phyloP scores from a whole-genome alignment of 305 asterid species.

The Striga hermonthica region DNA sequence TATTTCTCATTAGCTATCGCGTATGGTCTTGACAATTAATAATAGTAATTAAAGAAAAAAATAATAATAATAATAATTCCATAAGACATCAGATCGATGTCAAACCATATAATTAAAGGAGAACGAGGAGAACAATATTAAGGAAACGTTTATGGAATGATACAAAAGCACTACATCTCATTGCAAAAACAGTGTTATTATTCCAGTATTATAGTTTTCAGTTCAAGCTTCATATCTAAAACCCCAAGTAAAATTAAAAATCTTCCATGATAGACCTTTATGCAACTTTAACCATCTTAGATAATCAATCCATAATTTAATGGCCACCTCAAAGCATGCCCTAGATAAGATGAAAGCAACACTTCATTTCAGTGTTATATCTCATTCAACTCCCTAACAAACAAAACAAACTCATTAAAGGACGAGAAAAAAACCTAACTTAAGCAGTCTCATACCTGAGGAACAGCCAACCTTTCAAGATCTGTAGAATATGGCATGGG shows the following conservation, averaged over 20 bases:
- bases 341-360: not conserved
- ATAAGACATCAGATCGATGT: too few relatives aligned
- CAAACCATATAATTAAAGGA: too few relatives aligned
- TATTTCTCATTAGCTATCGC: not conserved
- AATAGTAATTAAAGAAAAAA: too few relatives aligned
- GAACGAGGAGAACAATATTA: too few relatives aligned
- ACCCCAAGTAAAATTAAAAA: too few relatives aligned
- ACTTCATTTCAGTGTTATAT: not conserved
- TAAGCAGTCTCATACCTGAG: constrained; percentile 60
- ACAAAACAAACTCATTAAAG: not conserved
- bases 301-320: not conserved
- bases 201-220: too few relatives aligned
- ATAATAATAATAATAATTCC: too few relatives aligned
- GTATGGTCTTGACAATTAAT: not conserved
- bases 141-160: too few relatives aligned
- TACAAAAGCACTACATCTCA: too few relatives aligned
- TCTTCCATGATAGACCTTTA: not conserved
- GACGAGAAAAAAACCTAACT: not conserved
- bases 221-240: too few relatives aligned
- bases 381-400: not conserved
- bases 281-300: not conserved
- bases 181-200: too few relatives aligned
- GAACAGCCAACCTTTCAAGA: constrained; percentile 87
- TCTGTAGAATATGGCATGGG: constrained; percentile 94
- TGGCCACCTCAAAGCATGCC: not conserved